phyloP scores from a whole-genome alignment of 805 yeast genomes.

The Candida ortonii region DNA sequence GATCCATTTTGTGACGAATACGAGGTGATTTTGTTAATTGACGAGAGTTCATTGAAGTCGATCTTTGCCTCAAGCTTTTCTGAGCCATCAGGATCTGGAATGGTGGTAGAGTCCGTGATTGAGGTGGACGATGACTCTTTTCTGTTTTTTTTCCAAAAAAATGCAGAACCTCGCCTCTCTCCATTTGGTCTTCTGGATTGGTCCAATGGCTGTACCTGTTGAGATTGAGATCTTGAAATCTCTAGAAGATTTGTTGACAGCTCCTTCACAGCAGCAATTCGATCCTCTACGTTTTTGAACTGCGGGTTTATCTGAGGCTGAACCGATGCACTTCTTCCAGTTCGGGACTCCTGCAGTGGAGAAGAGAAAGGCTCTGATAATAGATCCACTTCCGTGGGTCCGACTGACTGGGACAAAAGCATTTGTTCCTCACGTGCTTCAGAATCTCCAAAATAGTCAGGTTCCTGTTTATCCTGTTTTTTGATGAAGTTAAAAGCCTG shows the following conservation, averaged over 20 bases:
- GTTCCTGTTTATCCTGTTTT: conserved; percentile 24
- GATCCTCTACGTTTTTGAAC: conserved; percentile 17
- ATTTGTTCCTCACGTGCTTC: conserved; percentile 3
- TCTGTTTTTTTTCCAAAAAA: conserved; percentile 26
- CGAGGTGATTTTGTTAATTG: conserved; percentile 2
- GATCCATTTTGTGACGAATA: background rate
- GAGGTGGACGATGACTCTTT: conserved; percentile 9
- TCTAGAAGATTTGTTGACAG: conserved; percentile 12
- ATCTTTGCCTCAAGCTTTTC: conserved; percentile 1
- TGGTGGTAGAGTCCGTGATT: background rate
- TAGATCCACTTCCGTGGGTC: conserved; percentile 2
- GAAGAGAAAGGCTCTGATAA: conserved; percentile 2
- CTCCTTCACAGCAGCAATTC: conserved; percentile 17
- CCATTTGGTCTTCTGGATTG: conserved; percentile 8
- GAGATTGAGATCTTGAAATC: conserved; percentile 8
- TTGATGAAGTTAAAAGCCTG: conserved; percentile 64
- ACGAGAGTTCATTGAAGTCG: conserved; percentile 2
- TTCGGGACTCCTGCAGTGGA: conserved; percentile 17
- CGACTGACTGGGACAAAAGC: conserved; percentile 15
- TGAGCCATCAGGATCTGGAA: conserved; percentile 3
- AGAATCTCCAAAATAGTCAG: conserved; percentile 2
- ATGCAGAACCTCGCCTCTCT: conserved; percentile 19
- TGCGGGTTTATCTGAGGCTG: conserved; percentile 11
- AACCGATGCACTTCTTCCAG: conserved; percentile 12
- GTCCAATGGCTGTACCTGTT: conserved; percentile 4